Evolutionary conservation across 371 early-diverging fungal genomes (phyloP), one percentile per base, ranked within the genome.

Genomic region (Apophysomyces ossiformis): DNA sequence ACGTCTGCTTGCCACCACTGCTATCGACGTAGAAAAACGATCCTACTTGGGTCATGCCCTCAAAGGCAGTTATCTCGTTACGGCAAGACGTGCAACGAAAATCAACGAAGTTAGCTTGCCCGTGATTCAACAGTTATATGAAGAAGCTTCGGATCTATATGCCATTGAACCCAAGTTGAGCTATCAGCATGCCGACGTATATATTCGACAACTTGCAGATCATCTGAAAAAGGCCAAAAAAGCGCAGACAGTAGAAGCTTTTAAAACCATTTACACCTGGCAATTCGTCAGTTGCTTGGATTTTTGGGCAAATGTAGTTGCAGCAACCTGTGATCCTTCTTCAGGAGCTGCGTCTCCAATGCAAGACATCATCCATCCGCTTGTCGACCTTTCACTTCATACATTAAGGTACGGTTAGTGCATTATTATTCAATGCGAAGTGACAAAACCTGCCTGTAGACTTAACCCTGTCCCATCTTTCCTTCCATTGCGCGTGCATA

Each of bases 251-350:
- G 89, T 90, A 47, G 89, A 96, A 69, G 86, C 92, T 12, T 92
- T 89, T 83, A 90, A 90, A 69, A 69, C 86, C 0, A 92, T 97
- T 50, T 95, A 96, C 84, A 94, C 93, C 77, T 97, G 97, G 97
- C 96, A 95, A 75, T 97, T 88, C 70, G 73, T 96, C 35, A 92
- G 92, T 73, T 91, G 93, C 67, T 78, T 98, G 63, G 87, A 90
- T 69, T 90, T 96, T 60, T 96, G 97, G 97, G 74, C 92, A 6
- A 87, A 87, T 57, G 90, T 94, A 0, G 70, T 96, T 60, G 75
- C 86, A 18, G 87, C 87, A 21, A 89, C 92, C 64, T 92, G 93
- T 67, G 77, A 76, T 41, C 78, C 83, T 5, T 61, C 68, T 37
- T 56, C 64, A 4, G 78, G 77, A 1, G 64, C 65, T 8, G 45